phyloP scores from a whole-genome alignment of 441 rosid genomes.

The Theobroma grandiflorum region DNA sequence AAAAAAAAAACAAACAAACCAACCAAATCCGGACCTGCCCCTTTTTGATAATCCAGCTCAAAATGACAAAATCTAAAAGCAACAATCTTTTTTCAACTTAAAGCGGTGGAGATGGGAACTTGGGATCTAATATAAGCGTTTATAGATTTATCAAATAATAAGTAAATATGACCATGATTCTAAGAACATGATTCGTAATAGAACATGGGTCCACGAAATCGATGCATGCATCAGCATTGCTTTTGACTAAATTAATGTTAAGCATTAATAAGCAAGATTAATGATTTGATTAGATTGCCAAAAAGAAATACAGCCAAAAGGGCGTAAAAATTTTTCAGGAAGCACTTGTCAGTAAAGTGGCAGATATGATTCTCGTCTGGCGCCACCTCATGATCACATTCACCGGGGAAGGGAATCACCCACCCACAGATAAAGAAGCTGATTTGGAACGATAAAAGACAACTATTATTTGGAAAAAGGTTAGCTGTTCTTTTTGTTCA shows the following conservation, averaged over 20 bases:
- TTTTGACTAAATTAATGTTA: neutral
- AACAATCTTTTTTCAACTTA: neutral
- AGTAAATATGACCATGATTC: neutral
- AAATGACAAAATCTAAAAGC: neutral
- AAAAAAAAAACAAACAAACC: no score
- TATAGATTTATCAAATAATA: neutral
- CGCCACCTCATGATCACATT: conserved; percentile 51
- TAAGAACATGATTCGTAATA: neutral
- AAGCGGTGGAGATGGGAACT: neutral
- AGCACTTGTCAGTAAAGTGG: conserved; percentile 9
- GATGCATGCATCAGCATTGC: neutral
- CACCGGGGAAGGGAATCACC: conserved; percentile 31
- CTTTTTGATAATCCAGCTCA: neutral
- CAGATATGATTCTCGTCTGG: conserved; percentile 41
- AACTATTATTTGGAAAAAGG: conserved; percentile 43
- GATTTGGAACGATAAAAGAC: conserved; percentile 42
- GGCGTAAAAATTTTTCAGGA: neutral
- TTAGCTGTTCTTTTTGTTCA: conserved; percentile 59
- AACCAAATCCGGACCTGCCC: neutral
- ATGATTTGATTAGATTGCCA: neutral
- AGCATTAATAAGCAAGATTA: conserved; percentile 5
- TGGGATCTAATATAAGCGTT: neutral
- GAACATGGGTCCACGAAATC: neutral
- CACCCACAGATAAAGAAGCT: conserved; percentile 20
- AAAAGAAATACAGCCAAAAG: neutral